Percentiles rank a stretch among this genome's conserved stretches.
Evolutionary conservation across 202 grass and related monocot species (phyloP).

Genomic region (Zoysia matrella): DNA sequence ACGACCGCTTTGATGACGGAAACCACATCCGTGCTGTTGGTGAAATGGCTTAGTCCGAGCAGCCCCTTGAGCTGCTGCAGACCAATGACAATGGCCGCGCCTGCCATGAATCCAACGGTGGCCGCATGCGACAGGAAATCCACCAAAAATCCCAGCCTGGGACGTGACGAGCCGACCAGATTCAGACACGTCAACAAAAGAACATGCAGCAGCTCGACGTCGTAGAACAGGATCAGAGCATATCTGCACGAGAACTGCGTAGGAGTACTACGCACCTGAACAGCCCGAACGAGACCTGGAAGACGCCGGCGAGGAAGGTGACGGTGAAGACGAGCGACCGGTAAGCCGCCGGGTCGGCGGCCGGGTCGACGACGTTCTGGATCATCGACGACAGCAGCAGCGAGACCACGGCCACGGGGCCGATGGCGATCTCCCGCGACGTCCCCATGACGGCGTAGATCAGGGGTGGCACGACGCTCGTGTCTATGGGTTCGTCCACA

Average conservation of each 20-base stretch:
- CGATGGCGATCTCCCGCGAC: neutral
- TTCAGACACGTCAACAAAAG: neutral
- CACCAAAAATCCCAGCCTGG: constrained; percentile 47
- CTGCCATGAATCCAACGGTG: no score
- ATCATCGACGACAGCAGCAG: constrained; percentile 93
- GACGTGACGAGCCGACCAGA: neutral
- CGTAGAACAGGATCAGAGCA: neutral
- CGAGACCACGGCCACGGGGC: constrained; percentile 93
- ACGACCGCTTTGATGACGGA: no score
- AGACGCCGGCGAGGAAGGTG: constrained; percentile 81
- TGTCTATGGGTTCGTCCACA: constrained; percentile 52
- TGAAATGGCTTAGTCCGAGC: no score
- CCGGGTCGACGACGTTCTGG: constrained; percentile 80
- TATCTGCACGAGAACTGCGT: neutral
- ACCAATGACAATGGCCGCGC: no score
- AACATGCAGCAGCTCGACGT: neutral
- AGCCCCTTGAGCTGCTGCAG: no score
- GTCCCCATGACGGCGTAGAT: no score
- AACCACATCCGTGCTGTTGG: no score
- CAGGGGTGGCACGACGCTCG: constrained; percentile 54
- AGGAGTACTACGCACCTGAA: constrained; percentile 48
- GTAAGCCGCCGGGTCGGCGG: constrained; percentile 62
- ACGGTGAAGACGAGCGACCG: constrained; percentile 73
- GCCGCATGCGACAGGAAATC: no score
- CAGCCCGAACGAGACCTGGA: constrained; percentile 83